Base-by-base conservation (phyloP, 164 flowering plant genomes). In the Chloranthus sessilifolius region DNA sequence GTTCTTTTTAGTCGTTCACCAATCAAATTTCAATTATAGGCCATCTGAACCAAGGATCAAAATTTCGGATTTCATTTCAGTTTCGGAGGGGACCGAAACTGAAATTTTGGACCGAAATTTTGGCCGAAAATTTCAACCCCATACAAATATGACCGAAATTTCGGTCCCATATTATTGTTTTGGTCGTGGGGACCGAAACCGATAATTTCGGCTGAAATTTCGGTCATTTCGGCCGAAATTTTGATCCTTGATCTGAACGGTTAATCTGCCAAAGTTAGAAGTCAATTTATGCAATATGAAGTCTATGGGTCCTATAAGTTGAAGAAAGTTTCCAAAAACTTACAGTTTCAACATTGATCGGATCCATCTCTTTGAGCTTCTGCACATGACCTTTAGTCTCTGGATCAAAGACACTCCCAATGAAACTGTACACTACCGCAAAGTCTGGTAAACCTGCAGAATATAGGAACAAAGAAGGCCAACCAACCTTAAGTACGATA, bases 281-380 rank as follows among this genome's bases (percentile, higher is more conserved):
- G 26, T 26, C 10, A 33, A 2, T 17, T 29, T 19, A 20, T 19
- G 9, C 10, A 34, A 3, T 34, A 10, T 2, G 1, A 2, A 34
- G 1, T 34, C 1, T 34, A 34, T 10, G 38, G 24, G n/a, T n/a
- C n/a, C n/a, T 3, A 15, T 10, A 26, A 11, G 11, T 49, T 16
- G 17, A 33, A 25, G 14, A 19, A 34, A 7, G n/a, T n/a, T n/a
- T n/a, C n/a, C n/a, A 24, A 25, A 12, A 47, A 67, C 96, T 83
- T 63, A 88, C 98, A 2, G 95, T 85, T 70, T 88, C 95, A 65
- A 81, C 82, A 63, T 83, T 81, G 20, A 91, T 80, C 11, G 96
- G 96, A 74, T 88, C 96, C 98, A 91, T 91, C 62, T 85, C 92
- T 71, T 85, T 83, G 24, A 91, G 87, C 67, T 85, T 85, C 70